Evolutionary conservation across 108 stramenopile genomes (phyloP).

Genomic region (Pseudonitzschia delicatissima): DNA sequence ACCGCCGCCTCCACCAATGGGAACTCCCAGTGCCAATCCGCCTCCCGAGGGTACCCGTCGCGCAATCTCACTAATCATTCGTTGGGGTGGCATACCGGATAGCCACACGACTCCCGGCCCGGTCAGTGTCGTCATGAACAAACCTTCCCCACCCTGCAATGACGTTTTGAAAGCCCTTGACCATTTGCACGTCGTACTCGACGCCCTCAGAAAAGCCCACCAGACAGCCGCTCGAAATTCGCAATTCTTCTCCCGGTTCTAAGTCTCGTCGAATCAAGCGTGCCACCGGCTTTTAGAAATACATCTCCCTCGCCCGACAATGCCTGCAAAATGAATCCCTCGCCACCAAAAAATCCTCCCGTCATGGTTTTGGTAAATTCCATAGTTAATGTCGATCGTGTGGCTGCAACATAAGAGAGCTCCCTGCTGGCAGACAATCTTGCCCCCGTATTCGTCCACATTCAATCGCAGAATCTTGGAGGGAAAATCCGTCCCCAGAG

Average conservation of each 20-base stretch:
- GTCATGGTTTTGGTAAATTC: conserved; percentile 79
- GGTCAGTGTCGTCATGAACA: conserved; percentile 90
- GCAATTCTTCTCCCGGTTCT: conserved; percentile 64
- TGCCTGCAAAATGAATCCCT: conserved; percentile 88
- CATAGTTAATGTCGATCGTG: conserved; percentile 78
- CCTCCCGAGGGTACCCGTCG: conserved; percentile 76
- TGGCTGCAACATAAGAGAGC: conserved; percentile 83
- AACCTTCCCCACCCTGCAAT: conserved; percentile 89
- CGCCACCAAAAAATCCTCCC: conserved; percentile 91
- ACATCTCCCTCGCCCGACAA: conserved; percentile 84
- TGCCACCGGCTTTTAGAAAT: conserved; percentile 87
- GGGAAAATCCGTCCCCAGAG: conserved; percentile 90
- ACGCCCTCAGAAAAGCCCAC: conserved; percentile 79
- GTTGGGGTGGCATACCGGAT: conserved; percentile 77
- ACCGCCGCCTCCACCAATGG: conserved; percentile 64
- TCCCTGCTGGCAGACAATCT: conserved; percentile 89
- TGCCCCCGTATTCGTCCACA: conserved; percentile 73
- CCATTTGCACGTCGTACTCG: conserved; percentile 78
- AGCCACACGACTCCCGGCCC: conserved; percentile 90
- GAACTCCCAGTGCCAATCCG: conserved; percentile 73
- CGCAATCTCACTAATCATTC: conserved; percentile 87
- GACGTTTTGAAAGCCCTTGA: conserved; percentile 88
- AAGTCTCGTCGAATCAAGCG: conserved; percentile 80
- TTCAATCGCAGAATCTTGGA: conserved; percentile 81
- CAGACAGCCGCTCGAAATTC: conserved; percentile 82